Evolutionary conservation across 2,329 filamentous ascomycete genomes (phyloP).

Genomic region (Paecilomyces sp.): DNA sequence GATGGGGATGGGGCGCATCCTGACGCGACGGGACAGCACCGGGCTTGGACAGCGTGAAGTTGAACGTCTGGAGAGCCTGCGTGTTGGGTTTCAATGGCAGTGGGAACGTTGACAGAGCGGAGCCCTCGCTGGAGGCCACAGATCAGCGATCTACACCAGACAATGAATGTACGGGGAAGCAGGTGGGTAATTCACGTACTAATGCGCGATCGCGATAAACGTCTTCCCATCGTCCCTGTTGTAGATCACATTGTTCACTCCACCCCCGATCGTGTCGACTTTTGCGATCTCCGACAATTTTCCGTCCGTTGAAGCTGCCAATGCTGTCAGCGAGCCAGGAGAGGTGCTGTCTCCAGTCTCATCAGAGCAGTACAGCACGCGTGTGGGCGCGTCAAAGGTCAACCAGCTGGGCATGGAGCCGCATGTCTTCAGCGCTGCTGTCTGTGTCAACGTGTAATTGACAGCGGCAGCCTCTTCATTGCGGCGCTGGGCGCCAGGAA

Average conservation of each 20-base stretch:
- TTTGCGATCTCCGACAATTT: conserved; percentile 14
- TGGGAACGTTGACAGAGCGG: conserved; percentile 25
- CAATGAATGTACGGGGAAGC: neutral
- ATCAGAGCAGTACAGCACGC: conserved; percentile 28
- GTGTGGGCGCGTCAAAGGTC: conserved; percentile 18
- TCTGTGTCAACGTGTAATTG: conserved; percentile 14
- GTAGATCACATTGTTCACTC: conserved; percentile 28
- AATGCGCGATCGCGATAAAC: conserved; percentile 31
- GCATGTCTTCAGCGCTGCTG: conserved; percentile 21
- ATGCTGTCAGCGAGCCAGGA: conserved; percentile 22
- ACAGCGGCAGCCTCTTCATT: conserved; percentile 11
- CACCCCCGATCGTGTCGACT: conserved; percentile 18
- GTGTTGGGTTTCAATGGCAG: conserved; percentile 16
- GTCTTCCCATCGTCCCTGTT: conserved; percentile 13
- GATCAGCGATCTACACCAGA: conserved; percentile 5
- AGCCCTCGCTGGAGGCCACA: conserved; percentile 15
- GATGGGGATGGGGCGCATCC: conserved; percentile 55
- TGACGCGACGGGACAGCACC: conserved; percentile 42
- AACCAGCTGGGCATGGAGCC: conserved; percentile 31
- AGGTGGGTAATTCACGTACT: conserved; percentile 18
- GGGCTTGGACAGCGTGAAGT: conserved; percentile 29
- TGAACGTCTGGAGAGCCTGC: conserved; percentile 30
- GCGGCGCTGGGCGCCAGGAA: neutral
- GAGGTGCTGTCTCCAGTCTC: conserved; percentile 19
- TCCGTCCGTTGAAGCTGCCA: conserved; percentile 12